Conservation (phyloP, 345 rosid species). For the Isatis tinctoria region DNA sequence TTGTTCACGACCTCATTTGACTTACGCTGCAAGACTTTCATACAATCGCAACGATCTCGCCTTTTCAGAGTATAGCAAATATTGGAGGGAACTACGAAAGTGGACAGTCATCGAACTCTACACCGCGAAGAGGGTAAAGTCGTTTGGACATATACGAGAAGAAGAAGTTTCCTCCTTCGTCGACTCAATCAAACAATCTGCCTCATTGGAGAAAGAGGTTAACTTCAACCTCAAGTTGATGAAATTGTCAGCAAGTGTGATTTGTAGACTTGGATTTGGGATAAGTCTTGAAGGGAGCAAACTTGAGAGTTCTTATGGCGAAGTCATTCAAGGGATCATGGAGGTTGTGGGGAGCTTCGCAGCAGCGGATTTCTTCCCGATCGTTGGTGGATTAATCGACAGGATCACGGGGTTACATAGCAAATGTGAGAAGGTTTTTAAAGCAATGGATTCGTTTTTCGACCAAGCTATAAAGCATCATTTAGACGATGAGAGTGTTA, state of each 20-base stretch:
- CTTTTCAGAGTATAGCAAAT: constrained; percentile 30
- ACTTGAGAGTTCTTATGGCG: background rate
- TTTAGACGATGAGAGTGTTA: constrained; percentile 19
- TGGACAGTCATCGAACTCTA: constrained; percentile 31
- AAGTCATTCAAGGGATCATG: constrained; percentile 25
- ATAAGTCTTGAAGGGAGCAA: constrained; percentile 8
- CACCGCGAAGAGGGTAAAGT: constrained; percentile 34
- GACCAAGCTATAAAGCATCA: constrained; percentile 39
- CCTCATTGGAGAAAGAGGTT: constrained; percentile 17
- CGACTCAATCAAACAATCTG: constrained; percentile 9
- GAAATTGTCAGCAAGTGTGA: constrained; percentile 19
- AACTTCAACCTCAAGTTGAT: constrained; percentile 17
- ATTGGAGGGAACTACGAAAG: constrained; percentile 36
- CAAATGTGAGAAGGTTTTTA: constrained; percentile 32
- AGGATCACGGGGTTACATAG: background rate
- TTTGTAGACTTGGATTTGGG: constrained; percentile 32
- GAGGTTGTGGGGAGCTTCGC: constrained; percentile 20
- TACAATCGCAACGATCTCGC: constrained; percentile 26
- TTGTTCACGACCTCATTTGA: constrained; percentile 36
- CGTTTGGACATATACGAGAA: constrained; percentile 28
- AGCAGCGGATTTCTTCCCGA: constrained; percentile 32
- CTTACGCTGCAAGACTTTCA: constrained; percentile 21
- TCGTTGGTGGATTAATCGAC: constrained; percentile 35
- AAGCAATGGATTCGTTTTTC: constrained; percentile 35
- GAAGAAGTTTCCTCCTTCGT: constrained; percentile 9